Evolutionary conservation across 768 basidiomycete genomes (phyloP).

Genomic region (Termitomyces sp.): DNA sequence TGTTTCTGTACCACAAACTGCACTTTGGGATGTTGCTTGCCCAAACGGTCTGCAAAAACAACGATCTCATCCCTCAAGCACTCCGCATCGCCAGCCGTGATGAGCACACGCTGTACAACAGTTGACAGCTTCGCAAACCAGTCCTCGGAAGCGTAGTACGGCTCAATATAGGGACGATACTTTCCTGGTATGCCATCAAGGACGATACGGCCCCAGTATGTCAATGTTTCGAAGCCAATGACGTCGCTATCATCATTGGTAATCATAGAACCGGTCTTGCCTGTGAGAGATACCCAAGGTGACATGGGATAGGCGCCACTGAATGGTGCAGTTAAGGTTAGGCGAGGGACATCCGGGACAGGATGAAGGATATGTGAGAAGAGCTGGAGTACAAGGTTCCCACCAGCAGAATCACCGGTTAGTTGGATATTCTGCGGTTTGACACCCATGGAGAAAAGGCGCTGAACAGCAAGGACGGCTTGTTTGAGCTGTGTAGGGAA

Average conservation of each 20-base stretch:
- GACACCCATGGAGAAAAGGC: conserved; percentile 23
- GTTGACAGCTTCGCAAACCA: conserved; percentile 30
- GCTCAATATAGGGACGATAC: conserved; percentile 27
- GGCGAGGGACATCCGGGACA: conserved; percentile 12
- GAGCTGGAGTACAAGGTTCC: conserved; percentile 23
- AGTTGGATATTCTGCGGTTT: conserved; percentile 24
- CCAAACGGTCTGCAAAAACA: conserved; percentile 18
- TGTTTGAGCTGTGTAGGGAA: conserved; percentile 28
- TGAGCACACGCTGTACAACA: conserved; percentile 28
- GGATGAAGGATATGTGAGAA: conserved; percentile 29
- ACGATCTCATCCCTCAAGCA: conserved; percentile 30
- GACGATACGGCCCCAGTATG: conserved; percentile 13
- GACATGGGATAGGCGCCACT: conserved; percentile 27
- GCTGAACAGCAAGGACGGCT: conserved; percentile 21
- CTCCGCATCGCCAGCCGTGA: conserved; percentile 33
- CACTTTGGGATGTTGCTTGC: conserved; percentile 14
- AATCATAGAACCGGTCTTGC: conserved; percentile 10
- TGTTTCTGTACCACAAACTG: conserved; percentile 24
- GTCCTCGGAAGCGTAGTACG: conserved; percentile 23
- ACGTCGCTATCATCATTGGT: conserved; percentile 17
- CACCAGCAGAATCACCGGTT: conserved; percentile 31
- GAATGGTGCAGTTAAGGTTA: conserved; percentile 16
- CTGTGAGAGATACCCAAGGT: conserved; percentile 22
- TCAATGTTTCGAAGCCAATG: conserved; percentile 9
- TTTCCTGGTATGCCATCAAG: conserved; percentile 16